Conservation (phyloP, 495 filamentous ascomycete species). For the Zalerion maritima region DNA sequence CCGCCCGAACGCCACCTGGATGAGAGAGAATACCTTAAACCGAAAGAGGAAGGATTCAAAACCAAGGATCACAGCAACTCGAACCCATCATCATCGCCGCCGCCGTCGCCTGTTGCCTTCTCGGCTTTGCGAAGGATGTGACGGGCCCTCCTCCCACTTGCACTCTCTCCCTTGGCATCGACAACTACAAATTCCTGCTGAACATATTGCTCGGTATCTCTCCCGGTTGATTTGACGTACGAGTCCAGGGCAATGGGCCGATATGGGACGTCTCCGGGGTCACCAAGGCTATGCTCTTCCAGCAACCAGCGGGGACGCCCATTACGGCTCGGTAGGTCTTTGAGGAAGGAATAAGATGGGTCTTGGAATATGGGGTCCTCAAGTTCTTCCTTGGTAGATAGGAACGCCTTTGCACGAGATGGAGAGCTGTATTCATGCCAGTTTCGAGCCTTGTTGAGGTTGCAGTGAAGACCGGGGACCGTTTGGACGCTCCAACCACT, state of each 20-base stretch:
- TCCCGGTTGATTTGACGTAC: constrained; percentile 26
- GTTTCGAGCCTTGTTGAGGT: constrained; percentile 8
- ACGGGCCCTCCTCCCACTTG: constrained; percentile 28
- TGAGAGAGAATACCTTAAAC: too few relatives aligned
- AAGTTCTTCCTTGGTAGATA: constrained; percentile 18
- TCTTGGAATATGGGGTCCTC: too few relatives aligned
- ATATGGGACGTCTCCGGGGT: constrained; percentile 18
- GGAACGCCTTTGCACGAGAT: constrained; percentile 15
- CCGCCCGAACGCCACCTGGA: too few relatives aligned
- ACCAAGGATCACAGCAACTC: constrained; percentile 32
- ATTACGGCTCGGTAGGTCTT: too few relatives aligned
- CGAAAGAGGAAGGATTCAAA: too few relatives aligned
- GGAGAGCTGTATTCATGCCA: constrained; percentile 6
- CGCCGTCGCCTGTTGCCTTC: constrained; percentile 7
- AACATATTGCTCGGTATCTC: constrained; percentile 30
- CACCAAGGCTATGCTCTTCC: too few relatives aligned
- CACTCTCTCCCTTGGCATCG: constrained; percentile 26
- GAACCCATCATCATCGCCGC: constrained; percentile 34
- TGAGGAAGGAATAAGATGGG: constrained; percentile 14
- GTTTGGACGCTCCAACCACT: background rate
- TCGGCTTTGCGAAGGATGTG: constrained; percentile 17
- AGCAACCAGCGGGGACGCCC: too few relatives aligned
- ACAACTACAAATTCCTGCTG: constrained; percentile 34
- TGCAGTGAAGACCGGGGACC: background rate
- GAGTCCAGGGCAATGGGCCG: constrained; percentile 24